Conservation (phyloP, 495 filamentous ascomycete species). For the Xylaria castorea region DNA sequence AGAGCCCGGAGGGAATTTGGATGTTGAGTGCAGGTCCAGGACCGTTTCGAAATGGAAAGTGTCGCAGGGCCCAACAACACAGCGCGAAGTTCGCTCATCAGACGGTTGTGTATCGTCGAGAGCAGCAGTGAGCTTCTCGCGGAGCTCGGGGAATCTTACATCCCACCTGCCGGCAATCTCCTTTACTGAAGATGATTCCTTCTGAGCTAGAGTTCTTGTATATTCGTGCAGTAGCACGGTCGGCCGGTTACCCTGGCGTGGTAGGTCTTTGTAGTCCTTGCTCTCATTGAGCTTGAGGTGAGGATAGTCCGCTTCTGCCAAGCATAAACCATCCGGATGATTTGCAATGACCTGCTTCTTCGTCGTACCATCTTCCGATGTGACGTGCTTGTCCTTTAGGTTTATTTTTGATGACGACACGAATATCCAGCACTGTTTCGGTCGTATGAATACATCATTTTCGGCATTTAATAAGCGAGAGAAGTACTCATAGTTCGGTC, state of each 20-base stretch:
- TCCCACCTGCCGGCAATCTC: conserved; percentile 51
- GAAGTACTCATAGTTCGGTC: conserved; percentile 60
- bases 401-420: conserved; percentile 49
- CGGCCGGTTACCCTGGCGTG: conserved; percentile 37
- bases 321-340: conserved; percentile 44
- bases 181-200: conserved; percentile 49
- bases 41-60: conserved; percentile 60
- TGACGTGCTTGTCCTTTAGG: conserved; percentile 43
- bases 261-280: conserved; percentile 44
- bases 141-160: conserved; percentile 50
- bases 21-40: conserved; percentile 52
- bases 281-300: conserved; percentile 54
- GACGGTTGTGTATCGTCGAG: conserved; percentile 40
- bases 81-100: conserved; percentile 42
- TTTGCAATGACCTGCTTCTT: conserved; percentile 41
- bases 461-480: conserved; percentile 50
- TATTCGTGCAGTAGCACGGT: conserved; percentile 56
- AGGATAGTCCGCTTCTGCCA: conserved; percentile 51
- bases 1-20: conserved; percentile 53
- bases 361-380: conserved; percentile 38
- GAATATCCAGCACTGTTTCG: conserved; percentile 55
- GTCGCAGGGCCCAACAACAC: conserved; percentile 50
- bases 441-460: conserved; percentile 47
- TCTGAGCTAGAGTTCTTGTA: conserved; percentile 49
- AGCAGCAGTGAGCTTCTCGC: conserved; percentile 47